Evolutionary conservation across 352 stramenopile species (phyloP).

Genomic region (Phytophthora fragariae): DNA sequence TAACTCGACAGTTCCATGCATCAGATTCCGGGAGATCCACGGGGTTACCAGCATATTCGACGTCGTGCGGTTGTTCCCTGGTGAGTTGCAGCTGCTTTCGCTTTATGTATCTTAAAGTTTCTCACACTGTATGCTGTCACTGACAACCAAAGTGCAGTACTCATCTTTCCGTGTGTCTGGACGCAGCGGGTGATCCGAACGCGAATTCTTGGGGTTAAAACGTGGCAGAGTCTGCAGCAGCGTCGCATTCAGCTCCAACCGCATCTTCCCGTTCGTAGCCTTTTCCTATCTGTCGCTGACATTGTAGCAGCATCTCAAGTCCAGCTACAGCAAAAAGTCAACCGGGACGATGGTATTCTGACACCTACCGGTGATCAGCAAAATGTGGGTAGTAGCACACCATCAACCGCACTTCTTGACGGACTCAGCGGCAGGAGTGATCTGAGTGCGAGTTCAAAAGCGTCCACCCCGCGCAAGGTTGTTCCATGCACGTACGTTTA

Average conservation of each 20-base stretch:
- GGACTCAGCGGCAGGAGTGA: conserved; percentile 19
- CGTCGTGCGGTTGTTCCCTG: conserved; percentile 63
- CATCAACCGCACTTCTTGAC: conserved; percentile 13
- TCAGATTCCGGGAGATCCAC: conserved; percentile 43
- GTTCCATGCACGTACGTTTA: conserved; percentile 43
- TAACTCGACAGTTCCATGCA: not conserved
- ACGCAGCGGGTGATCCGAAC: conserved; percentile 54
- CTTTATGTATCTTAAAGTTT: not conserved
- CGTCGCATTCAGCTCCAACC: conserved; percentile 50
- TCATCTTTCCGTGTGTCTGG: conserved; percentile 75
- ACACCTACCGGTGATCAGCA: conserved; percentile 15
- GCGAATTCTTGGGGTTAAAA: conserved; percentile 56
- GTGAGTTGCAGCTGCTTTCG: conserved; percentile 27
- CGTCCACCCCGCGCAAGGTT: conserved; percentile 44
- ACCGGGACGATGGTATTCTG: conserved; percentile 20
- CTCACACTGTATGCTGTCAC: not conserved
- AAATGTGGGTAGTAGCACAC: not conserved
- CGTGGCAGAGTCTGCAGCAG: conserved; percentile 49
- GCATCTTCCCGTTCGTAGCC: not conserved
- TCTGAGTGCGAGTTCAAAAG: conserved; percentile 13
- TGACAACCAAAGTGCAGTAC: conserved; percentile 39
- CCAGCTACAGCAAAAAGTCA: conserved; percentile 26
- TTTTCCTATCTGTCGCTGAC: conserved; percentile 49
- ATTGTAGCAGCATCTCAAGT: conserved; percentile 48
- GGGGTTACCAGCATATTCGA: conserved; percentile 41